Conservation (phyloP, 139 green algal genomes). For the Tetraselmis striata region DNA sequence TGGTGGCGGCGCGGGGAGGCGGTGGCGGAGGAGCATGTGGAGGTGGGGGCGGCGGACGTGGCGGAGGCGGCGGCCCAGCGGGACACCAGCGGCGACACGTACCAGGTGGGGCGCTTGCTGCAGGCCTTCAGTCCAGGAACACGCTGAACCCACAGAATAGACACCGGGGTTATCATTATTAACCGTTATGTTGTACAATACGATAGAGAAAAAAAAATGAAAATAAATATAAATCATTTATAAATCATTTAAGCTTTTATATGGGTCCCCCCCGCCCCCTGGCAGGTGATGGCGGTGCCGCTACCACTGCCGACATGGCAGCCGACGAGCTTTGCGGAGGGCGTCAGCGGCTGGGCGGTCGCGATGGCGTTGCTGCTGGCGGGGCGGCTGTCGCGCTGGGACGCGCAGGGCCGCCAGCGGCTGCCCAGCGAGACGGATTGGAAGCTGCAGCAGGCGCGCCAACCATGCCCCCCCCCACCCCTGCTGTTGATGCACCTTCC, state of each 20-base stretch:
- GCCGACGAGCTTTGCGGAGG: background rate
- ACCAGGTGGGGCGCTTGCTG: no score
- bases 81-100: background rate
- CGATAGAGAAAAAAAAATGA: no score
- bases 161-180: no score
- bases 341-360: background rate
- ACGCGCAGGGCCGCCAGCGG: background rate
- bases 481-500: no score
- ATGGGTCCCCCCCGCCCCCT: no score
- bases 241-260: no score
- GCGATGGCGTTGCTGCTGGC: background rate
- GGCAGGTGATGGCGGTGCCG: background rate
- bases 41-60: background rate
- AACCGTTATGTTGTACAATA: no score
- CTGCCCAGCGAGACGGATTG: background rate
- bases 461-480: no score
- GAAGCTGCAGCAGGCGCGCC: background rate
- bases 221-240: no score
- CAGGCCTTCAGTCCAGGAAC: no score
- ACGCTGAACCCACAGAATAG: no score
- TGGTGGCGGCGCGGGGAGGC: background rate
- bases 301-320: background rate
- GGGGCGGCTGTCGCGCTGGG: background rate
- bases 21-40: background rate
- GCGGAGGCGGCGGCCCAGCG: no score